Evolutionary conservation across 768 basidiomycete species (phyloP).

Genomic region (Agrocybe chaxingu): DNA sequence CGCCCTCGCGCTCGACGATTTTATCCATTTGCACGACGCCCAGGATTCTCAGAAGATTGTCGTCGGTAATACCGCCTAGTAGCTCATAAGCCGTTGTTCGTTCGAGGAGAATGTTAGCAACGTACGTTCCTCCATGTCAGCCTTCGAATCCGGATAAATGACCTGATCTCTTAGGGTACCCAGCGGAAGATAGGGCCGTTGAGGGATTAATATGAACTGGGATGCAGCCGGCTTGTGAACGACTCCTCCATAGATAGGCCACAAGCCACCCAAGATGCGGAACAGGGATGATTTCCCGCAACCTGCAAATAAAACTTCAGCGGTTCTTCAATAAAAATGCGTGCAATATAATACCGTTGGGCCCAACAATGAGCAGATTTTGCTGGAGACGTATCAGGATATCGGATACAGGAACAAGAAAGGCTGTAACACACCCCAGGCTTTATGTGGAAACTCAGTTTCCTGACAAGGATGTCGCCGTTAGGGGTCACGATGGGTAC

Average conservation of each 20-base stretch:
- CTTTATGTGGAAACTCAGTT: conserved; percentile 85
- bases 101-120: conserved; percentile 10
- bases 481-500: conserved; percentile 97
- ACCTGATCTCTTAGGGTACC: conserved; percentile 96
- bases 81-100: not conserved
- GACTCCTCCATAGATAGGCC: conserved; percentile 80
- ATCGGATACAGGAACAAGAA: not conserved
- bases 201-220: conserved; percentile 93
- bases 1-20: conserved; percentile 93
- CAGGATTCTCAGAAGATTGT: conserved; percentile 68
- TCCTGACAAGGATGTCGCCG: conserved; percentile 85
- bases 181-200: conserved; percentile 90
- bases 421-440: conserved; percentile 58
- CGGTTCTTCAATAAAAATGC: not conserved
- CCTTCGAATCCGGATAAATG: conserved; percentile 87
- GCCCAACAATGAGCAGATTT: conserved; percentile 91
- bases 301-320: conserved; percentile 34
- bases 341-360: conserved; percentile 60
- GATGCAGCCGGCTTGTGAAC: conserved; percentile 87
- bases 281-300: conserved; percentile 91
- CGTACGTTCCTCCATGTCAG: conserved; percentile 76
- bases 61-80: conserved; percentile 69
- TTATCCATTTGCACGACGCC: conserved; percentile 78
- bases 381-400: conserved; percentile 47
- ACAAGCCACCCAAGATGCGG: conserved; percentile 94